Conservation (phyloP, 192 early-diverging fungal species). For the Mortierella alpina region DNA sequence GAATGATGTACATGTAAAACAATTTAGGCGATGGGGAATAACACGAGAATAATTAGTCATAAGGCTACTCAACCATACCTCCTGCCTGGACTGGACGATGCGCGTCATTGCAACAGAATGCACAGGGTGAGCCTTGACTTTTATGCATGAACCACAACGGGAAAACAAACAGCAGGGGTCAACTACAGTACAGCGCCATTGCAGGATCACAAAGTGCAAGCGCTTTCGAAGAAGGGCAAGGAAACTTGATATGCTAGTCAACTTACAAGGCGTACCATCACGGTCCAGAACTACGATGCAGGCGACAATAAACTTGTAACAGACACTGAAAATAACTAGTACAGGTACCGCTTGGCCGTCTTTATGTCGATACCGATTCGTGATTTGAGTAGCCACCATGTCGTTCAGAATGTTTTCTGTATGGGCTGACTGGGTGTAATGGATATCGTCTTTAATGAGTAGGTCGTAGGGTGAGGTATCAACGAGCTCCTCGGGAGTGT, state of each 20-base stretch:
- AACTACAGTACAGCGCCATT: no score
- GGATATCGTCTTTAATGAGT: constrained; percentile 44
- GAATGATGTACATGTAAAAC: background rate
- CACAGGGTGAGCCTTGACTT: background rate
- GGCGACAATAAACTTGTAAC: constrained; percentile 32
- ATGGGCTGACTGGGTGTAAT: constrained; percentile 26
- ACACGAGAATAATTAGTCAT: background rate
- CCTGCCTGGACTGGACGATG: background rate
- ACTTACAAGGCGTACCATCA: constrained; percentile 1
- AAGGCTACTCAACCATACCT: background rate
- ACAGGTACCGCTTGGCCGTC: constrained; percentile 16
- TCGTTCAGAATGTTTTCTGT: constrained; percentile 50
- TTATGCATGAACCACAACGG: background rate
- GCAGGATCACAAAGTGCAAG: background rate
- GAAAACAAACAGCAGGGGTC: no score
- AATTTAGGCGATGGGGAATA: background rate
- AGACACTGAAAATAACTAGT: constrained; percentile 19
- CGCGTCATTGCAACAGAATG: constrained; percentile 15
- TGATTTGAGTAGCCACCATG: constrained; percentile 42
- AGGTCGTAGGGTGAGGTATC: constrained; percentile 40
- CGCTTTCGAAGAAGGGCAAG: background rate
- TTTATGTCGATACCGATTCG: constrained; percentile 46
- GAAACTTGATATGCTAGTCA: background rate
- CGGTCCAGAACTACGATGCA: constrained; percentile 8
- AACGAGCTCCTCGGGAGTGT: constrained; percentile 51